Base-by-base conservation (phyloP, 768 basidiomycete genomes). In the Glaciozyma martinii region DNA sequence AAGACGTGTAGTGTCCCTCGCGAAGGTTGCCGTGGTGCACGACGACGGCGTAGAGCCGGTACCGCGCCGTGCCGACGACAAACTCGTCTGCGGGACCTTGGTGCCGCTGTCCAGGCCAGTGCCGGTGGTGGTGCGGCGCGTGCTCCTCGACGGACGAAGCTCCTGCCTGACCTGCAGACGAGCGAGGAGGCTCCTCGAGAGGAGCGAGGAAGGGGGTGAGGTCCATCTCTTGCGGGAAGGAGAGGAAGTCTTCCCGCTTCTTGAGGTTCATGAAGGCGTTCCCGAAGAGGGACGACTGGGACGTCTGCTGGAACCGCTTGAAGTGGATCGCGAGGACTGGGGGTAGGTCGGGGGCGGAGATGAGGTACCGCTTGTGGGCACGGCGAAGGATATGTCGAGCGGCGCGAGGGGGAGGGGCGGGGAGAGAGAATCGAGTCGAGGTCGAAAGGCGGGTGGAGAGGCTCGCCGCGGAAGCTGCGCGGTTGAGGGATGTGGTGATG, bases 341-440 rank as follows among this genome's bases (percentile, higher is more conserved):
- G 0, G 93, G 93, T 19, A 77, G 74, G 47, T 76, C 74, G 2
- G 88, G 85, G 0, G 80, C 81, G 21, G 86, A 83, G 75, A 98
- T 88, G 65, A 98, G 85, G 77, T 95, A 98, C 18, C 93, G 88
- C 77, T 98, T 98, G 79, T 90, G 91, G 6, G 90, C 90, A 2
- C 88, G 81, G 2, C 89, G 84, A 77, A 88, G 81, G 55, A 94
- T 80, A 57, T 85, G 85, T 42, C 88, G 88, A 64, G 81, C 79
- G 25, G 77, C 76, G 43, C 49, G 49, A n/a, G 49, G 49, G 12
- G 49, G 49, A 15, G 49, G 5, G 21, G 49, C n/a, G 21, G 77
- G 75, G n/a, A 68, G 72, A 13, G 33, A 15, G 50, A 56, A 21
- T 25, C 58, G 8, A 29, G 59, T 50, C 29, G 47, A 52, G 32